Base-by-base conservation (phyloP, 2,329 filamentous ascomycete species). In the Aspergillus jensenii region DNA sequence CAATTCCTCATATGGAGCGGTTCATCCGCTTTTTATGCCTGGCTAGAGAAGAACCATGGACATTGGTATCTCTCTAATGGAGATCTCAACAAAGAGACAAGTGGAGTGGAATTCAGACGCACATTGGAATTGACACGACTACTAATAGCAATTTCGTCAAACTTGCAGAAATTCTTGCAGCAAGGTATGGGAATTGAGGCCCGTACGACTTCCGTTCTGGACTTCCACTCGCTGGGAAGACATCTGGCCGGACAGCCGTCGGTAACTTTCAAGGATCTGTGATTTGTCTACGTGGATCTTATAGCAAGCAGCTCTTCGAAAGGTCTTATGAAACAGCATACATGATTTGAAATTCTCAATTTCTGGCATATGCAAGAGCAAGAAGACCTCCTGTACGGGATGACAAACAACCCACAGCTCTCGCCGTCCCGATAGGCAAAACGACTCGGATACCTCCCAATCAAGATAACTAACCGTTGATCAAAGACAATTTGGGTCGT, bases 1-100 rank as follows among this genome's bases (percentile, higher is more conserved):
- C 39, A 35, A 39, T 40, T 14, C 40, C 43, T 31, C 9, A 21
- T 41, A 39, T 6, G 21, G 52, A 55, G 52, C 44, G 43, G 23
- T 55, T 48, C 33, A 40, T 43, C 33, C 35, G 45, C 45, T 46
- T 51, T 54, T 59, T 59, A 59, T 59, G 55, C 39, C 25, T 45
- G 37, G 39, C 21, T 19, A 23, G 19, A 27, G 40, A 25, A 54
- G 23, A 35, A n/a, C 33, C 31, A 33, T 54, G 50, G 37, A 37
- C 45, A 46, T 48, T 44, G 45, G 11, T 31, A 44, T 39, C 31
- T 45, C 47, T 39, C 45, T 45, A 15, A 51, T 35, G 31, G 33
- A 40, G 44, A 41, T 33, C 21, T 45, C 44, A 46, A 48, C 23
- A 51, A 37, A 56, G 47, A 40, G 51, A 25, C 12, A 35, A 44